Percentiles rank a stretch among this genome's conserved stretches.
phyloP scores from a whole-genome alignment of 371 early-diverging fungal genomes.

The Mucor piriformis region DNA sequence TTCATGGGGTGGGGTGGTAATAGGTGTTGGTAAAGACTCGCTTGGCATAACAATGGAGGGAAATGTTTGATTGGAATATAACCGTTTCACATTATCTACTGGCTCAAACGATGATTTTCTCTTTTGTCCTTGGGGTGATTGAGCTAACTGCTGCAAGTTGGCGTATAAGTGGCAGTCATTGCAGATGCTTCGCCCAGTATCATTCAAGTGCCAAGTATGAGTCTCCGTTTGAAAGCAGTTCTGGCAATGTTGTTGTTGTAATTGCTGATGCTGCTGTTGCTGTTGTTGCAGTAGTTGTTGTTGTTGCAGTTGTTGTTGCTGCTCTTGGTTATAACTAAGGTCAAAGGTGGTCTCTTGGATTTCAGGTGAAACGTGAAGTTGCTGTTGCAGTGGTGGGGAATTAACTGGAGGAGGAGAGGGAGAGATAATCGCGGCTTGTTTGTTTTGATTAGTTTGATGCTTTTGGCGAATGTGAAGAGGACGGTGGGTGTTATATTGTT shows the following conservation, averaged over 20 bases:
- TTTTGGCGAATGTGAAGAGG: slow-evolving; percentile 67
- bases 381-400: too few relatives aligned
- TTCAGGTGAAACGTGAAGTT: too few relatives aligned
- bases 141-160: slow-evolving; percentile 6
- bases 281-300: slow-evolving; percentile 5
- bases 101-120: slow-evolving; percentile 6
- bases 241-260: slow-evolving; percentile 6
- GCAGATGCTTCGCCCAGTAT: slow-evolving; percentile 14
- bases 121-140: slow-evolving; percentile 9
- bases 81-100: background rate
- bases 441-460: slow-evolving; percentile 20
- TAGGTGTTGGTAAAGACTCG: slow-evolving; percentile 6
- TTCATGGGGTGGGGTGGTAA: background rate
- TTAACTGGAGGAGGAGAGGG: too few relatives aligned
- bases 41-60: slow-evolving; percentile 15
- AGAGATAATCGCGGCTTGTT: background rate
- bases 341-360: too few relatives aligned
- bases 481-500: slow-evolving; percentile 73
- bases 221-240: slow-evolving; percentile 14
- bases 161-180: slow-evolving; percentile 17
- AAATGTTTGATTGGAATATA: slow-evolving; percentile 2
- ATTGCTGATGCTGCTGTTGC: slow-evolving; percentile 4
- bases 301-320: background rate
- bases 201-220: slow-evolving; percentile 13
- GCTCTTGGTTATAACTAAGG: too few relatives aligned